Evolutionary conservation across 2,329 filamentous ascomycete genomes (phyloP).

Genomic region (Ceratocystis colombiana): DNA sequence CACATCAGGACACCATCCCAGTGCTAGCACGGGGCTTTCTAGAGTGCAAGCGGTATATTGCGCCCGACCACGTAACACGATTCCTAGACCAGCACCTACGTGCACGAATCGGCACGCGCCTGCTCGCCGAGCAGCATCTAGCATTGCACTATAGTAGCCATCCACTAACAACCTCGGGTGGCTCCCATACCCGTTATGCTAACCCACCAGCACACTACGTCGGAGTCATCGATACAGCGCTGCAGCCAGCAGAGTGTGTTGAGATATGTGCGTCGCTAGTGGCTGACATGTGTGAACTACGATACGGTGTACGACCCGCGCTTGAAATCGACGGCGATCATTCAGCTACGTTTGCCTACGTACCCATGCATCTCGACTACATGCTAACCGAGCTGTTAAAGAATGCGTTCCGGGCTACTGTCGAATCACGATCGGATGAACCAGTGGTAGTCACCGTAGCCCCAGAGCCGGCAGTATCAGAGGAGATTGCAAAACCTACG

Average conservation of each 20-base stretch:
- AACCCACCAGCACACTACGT: constrained; percentile 58
- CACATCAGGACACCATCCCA: constrained; percentile 88
- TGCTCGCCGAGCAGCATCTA: constrained; percentile 95
- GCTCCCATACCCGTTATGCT: constrained; percentile 48
- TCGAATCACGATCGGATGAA: constrained; percentile 68
- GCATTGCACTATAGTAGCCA: constrained; percentile 62
- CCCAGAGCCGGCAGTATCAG: constrained; percentile 40
- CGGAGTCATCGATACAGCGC: constrained; percentile 85
- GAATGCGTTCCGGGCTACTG: constrained; percentile 87
- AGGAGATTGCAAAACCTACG: too few species aligned
- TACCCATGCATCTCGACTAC: constrained; percentile 94
- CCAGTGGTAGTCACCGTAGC: constrained; percentile 90
- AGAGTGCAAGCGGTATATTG: constrained; percentile 86
- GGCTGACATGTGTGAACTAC: constrained; percentile 90
- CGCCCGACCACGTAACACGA: constrained; percentile 66
- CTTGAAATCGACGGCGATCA: constrained; percentile 76
- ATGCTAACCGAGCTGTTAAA: constrained; percentile 94
- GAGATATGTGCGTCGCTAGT: constrained; percentile 82
- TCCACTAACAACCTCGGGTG: constrained; percentile 30
- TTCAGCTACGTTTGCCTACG: constrained; percentile 80
- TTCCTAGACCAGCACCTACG: constrained; percentile 92
- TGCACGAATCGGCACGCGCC: constrained; percentile 81
- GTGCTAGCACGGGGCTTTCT: constrained; percentile 85
- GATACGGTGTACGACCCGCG: constrained; percentile 78
- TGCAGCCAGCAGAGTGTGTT: constrained; percentile 72